Evolutionary conservation across 495 filamentous ascomycete genomes (phyloP), one percentile per base, ranked within the genome.

Genomic region (Trichoderma asperelloides): DNA sequence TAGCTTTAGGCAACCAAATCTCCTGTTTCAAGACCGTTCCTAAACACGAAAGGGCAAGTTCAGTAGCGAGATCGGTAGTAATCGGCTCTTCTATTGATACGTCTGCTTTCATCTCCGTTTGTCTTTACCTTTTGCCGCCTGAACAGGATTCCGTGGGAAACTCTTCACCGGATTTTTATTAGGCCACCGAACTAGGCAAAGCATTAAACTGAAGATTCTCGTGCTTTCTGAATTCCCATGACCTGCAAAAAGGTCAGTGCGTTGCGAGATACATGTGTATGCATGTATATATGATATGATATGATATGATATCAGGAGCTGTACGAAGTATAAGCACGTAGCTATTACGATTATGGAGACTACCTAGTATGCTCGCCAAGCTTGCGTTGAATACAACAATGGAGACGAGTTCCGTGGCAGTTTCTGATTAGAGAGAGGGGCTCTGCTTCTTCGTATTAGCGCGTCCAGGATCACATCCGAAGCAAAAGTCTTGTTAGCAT

Each of bases 361-460:
- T 1, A n/a, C n/a, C n/a, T 33, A 6, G 30, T 33, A 2, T 6
- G 30, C 6, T 33, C 6, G 30, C 6, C 30, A n/a, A n/a, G 18
- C 43, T 45, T 45, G 43, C 18, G 43, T 45, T 3, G 43, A 45
- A 13, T 45, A 15, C 12, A 15, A n/a, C 2, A 45, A 45, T 45
- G 43, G 11, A n/a, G 49, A 55, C 18, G n/a, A 60, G 23, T 60
- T 28, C 51, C 51, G 51, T 60, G 51, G 51, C 51, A 60, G 51
- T 23, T 27, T 60, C 51, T 60, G 51, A 60, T 60, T 60, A 60
- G 51, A 60, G 51, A 57, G 21, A 23, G 51, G 49, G n/a, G 3
- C 21, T n/a, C 27, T 60, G 9, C 3, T 28, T n/a, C 27, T 60
- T n/a, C 27, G 51, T 23, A 30, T 60, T 60, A 60, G 51, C 28